Conservation (phyloP, 768 basidiomycete species). For the Psilocybe azurescens region DNA sequence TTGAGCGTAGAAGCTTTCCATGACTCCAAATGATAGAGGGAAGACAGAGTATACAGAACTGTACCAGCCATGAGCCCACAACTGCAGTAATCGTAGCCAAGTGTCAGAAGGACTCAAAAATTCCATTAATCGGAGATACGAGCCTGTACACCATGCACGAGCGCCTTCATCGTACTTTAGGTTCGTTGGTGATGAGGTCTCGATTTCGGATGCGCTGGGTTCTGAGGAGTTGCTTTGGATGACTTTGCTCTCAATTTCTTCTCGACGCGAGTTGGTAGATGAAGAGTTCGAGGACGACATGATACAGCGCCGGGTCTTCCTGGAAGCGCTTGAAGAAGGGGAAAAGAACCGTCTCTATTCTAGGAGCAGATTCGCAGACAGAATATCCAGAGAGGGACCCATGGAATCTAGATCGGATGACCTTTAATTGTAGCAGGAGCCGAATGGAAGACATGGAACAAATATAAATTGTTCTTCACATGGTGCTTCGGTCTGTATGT, state of each 20-base stretch:
- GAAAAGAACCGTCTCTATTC: not conserved
- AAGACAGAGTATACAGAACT: conserved; percentile 1
- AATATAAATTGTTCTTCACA: not conserved
- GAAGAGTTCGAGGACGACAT: not conserved
- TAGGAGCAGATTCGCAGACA: not conserved
- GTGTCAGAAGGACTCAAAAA: not conserved
- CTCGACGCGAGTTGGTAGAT: not conserved
- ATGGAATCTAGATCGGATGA: too few species aligned
- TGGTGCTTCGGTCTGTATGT: not conserved
- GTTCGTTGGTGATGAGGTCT: not conserved
- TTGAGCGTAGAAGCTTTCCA: conserved; percentile 5
- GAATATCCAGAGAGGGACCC: not conserved
- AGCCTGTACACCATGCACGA: conserved; percentile 1
- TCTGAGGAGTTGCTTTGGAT: not conserved
- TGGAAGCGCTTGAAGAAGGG: not conserved
- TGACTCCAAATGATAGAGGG: conserved; percentile 2
- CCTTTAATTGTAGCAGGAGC: too few species aligned
- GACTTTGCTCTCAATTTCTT: not conserved
- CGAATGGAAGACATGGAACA: not conserved
- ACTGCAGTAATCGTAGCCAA: not conserved
- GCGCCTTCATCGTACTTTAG: conserved; percentile 3
- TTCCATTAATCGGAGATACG: not conserved
- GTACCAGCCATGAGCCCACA: not conserved
- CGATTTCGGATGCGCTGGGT: not conserved
- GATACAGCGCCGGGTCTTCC: not conserved